Evolutionary conservation across 108 stramenopile genomes (phyloP).

Genomic region (Aurantiochytrium sp.): DNA sequence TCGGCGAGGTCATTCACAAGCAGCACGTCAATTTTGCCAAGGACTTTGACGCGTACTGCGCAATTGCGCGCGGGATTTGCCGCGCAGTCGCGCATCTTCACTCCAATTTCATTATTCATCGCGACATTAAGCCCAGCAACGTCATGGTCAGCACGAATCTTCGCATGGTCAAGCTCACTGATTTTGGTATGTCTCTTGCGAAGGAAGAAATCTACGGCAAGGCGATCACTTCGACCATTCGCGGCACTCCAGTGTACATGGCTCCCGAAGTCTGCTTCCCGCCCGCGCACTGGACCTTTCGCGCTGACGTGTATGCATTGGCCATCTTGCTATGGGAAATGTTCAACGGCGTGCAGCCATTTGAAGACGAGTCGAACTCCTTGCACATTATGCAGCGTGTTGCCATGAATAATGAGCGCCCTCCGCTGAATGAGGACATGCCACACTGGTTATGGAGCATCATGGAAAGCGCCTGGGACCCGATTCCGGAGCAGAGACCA

Average conservation of each 20-base stretch:
- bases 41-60: neutral
- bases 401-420: neutral
- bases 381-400: neutral
- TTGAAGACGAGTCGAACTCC: neutral
- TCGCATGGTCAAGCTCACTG: neutral
- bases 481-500: neutral
- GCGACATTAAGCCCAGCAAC: constrained; percentile 52
- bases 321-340: constrained; percentile 3
- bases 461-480: neutral
- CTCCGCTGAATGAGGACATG: neutral
- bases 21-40: neutral
- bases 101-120: constrained; percentile 36
- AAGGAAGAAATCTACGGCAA: neutral
- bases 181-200: neutral
- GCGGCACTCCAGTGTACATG: neutral
- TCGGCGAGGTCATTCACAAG: neutral
- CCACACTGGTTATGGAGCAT: neutral
- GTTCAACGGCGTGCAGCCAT: neutral
- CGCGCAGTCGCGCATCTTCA: constrained; percentile 35
- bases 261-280: neutral
- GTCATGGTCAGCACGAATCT: constrained; percentile 25
- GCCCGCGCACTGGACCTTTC: neutral
- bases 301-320: neutral
- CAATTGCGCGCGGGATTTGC: neutral
- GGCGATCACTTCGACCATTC: neutral